Percentiles rank a stretch among this genome's conserved stretches.
phyloP scores from a whole-genome alignment of 2,329 filamentous ascomycete species.

The Bipolaris gigantea region DNA sequence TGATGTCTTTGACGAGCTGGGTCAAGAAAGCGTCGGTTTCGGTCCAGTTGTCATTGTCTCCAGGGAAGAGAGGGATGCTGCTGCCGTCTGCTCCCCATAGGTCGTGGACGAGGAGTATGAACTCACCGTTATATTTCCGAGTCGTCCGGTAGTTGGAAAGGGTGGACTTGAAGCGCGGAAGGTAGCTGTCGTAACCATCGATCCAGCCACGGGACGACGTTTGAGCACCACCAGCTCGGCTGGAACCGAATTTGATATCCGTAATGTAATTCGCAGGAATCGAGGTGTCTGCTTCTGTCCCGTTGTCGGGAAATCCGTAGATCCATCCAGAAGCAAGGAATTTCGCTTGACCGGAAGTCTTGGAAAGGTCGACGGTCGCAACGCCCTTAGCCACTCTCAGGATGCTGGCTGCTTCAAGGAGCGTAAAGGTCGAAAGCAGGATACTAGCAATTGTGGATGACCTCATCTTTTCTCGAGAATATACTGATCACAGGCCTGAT shows the following conservation, averaged over 20 bases:
- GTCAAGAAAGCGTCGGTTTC: conserved; percentile 50
- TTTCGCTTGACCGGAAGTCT: conserved; percentile 30
- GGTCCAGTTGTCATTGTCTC: conserved; percentile 55
- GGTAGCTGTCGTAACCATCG: conserved; percentile 21
- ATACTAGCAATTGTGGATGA: background rate
- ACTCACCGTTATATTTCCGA: conserved; percentile 47
- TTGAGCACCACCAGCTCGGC: conserved; percentile 49
- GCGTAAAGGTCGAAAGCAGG: background rate
- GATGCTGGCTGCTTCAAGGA: background rate
- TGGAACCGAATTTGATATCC: conserved; percentile 46
- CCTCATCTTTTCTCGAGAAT: background rate
- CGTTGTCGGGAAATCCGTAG: conserved; percentile 48
- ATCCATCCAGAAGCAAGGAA: conserved; percentile 49
- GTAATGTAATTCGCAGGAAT: conserved; percentile 45
- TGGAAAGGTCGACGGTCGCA: conserved; percentile 15
- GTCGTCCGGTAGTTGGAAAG: conserved; percentile 52
- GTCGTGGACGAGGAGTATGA: conserved; percentile 53
- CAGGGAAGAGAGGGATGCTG: conserved; percentile 50
- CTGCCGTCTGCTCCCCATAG: conserved; percentile 54
- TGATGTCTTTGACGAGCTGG: conserved; percentile 45
- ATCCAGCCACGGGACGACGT: conserved; percentile 47
- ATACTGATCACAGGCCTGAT: background rate
- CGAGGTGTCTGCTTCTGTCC: conserved; percentile 31
- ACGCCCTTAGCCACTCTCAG: background rate
- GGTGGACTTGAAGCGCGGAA: conserved; percentile 49